These are phyloP conservation scores for Naganishia friedmannii DNA, from an alignment of 768 basidiomycete species.

Conservation along the genomic window DNA sequence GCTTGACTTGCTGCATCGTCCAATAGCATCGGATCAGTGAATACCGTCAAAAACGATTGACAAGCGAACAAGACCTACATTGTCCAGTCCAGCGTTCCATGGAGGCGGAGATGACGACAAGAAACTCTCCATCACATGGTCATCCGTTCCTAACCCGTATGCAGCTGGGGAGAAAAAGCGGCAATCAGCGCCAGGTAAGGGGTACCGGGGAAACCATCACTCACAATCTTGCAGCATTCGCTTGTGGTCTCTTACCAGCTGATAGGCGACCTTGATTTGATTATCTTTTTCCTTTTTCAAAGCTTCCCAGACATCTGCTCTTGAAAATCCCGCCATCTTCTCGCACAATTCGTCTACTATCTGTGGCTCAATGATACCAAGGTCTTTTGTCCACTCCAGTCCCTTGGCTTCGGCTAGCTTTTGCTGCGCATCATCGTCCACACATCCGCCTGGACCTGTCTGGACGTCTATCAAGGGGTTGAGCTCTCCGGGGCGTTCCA, in stretches of 20 bases:
- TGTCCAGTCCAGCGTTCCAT: conserved; percentile 51
- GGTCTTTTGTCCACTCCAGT: conserved; percentile 69
- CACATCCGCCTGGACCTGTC: conserved; percentile 43
- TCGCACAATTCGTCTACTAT: conserved; percentile 76
- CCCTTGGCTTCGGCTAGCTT: conserved; percentile 47
- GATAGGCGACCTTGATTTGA: conserved; percentile 92
- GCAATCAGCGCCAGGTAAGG: conserved; percentile 71
- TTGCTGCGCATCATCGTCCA: conserved; percentile 30
- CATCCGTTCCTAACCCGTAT: conserved; percentile 65
- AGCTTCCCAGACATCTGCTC: conserved; percentile 83
- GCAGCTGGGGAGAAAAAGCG: conserved; percentile 50
- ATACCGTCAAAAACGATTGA: conserved; percentile 70
- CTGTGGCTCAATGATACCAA: conserved; percentile 87
- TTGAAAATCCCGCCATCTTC: conserved; percentile 69
- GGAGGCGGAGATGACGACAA: conserved; percentile 52
- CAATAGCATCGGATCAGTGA: conserved; percentile 35
- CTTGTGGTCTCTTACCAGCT: conserved; percentile 83
- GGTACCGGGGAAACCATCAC: too few relatives aligned
- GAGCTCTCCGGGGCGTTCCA: conserved; percentile 40
- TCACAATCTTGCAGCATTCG: conserved; percentile 77
- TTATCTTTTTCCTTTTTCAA: conserved; percentile 83
- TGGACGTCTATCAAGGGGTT: conserved; percentile 27
- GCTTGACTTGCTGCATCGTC: conserved; percentile 1
- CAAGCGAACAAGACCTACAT: conserved; percentile 55
- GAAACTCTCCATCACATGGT: conserved; percentile 59